phyloP scores from a whole-genome alignment of 192 early-diverging fungal genomes.

The Chytriomyces sp. region DNA sequence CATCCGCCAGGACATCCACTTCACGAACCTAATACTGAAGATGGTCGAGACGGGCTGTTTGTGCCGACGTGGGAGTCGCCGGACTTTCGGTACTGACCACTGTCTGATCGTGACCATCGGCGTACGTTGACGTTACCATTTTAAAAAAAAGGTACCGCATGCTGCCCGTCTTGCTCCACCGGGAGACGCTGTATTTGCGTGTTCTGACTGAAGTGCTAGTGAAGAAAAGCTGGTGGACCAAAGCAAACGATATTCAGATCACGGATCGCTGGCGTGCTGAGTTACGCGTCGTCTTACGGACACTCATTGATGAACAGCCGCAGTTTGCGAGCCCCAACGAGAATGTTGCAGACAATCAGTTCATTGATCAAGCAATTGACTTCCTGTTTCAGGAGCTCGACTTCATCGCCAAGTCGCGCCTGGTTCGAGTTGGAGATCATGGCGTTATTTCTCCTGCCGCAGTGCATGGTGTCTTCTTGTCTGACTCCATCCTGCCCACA shows the following conservation, averaged over 20 bases:
- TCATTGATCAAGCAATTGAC: neutral
- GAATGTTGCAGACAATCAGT: conserved; percentile 2
- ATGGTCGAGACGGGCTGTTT: neutral
- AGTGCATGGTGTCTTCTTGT: conserved; percentile 16
- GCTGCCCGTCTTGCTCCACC: conserved; percentile 6
- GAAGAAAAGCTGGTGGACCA: conserved; percentile 27
- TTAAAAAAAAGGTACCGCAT: conserved; percentile 19
- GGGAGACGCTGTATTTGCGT: conserved; percentile 10
- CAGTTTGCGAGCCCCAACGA: neutral
- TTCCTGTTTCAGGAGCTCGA: conserved; percentile 19
- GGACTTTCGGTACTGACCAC: conserved; percentile 4
- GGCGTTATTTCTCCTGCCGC: conserved; percentile 3
- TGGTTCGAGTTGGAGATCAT: neutral
- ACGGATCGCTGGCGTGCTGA: conserved; percentile 14
- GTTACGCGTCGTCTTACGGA: neutral
- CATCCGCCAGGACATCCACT: neutral
- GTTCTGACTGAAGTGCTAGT: conserved; percentile 9
- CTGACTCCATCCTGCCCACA: neutral
- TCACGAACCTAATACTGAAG: neutral
- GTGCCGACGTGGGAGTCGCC: neutral
- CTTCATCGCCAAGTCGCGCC: neutral
- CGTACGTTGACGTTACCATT: too few species aligned
- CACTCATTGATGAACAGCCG: neutral
- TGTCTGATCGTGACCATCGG: neutral
- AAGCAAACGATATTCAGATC: neutral